Evolutionary conservation across 176 grass and related monocot genomes (phyloP).

Genomic region (Neostapfia colusana): DNA sequence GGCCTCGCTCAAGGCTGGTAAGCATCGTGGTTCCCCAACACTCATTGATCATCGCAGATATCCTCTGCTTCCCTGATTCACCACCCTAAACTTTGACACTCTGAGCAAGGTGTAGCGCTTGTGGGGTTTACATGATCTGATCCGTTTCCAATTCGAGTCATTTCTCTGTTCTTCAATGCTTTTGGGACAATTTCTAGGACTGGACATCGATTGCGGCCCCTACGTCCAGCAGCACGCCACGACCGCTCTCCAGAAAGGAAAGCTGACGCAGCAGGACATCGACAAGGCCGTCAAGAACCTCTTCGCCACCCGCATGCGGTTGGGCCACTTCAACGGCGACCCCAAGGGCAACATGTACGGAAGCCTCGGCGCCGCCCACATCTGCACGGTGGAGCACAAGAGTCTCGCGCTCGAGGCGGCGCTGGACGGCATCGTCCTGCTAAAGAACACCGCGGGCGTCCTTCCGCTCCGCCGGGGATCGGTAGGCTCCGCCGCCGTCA

Average conservation of each 20-base stretch:
- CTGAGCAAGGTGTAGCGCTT: not conserved
- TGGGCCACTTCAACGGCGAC: conserved; percentile 80
- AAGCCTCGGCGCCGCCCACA: conserved; percentile 37
- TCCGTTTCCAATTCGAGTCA: too few relatives aligned
- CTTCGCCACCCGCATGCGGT: conserved; percentile 55
- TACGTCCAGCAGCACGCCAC: conserved; percentile 47
- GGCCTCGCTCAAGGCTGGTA: conserved; percentile 27
- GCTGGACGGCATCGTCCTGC: conserved; percentile 70
- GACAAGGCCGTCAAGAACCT: conserved; percentile 64
- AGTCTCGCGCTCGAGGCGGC: conserved; percentile 66
- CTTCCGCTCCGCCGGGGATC: conserved; percentile 40
- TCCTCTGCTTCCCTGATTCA: not conserved
- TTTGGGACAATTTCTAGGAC: conserved; percentile 25
- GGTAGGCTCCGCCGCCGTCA: conserved; percentile 43
- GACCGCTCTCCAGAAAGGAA: conserved; percentile 39
- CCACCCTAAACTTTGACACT: not conserved
- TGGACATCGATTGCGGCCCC: conserved; percentile 67
- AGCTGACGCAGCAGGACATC: conserved; percentile 56
- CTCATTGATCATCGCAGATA: not conserved
- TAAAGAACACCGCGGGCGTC: conserved; percentile 52
- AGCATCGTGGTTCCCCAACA: not conserved
- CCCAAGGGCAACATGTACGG: conserved; percentile 49
- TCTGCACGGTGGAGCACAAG: conserved; percentile 59
- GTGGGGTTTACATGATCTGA: not conserved
- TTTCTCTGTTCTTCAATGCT: not conserved